Base-by-base conservation (phyloP, 352 stramenopile genomes). In the Pythium plurisporium region DNA sequence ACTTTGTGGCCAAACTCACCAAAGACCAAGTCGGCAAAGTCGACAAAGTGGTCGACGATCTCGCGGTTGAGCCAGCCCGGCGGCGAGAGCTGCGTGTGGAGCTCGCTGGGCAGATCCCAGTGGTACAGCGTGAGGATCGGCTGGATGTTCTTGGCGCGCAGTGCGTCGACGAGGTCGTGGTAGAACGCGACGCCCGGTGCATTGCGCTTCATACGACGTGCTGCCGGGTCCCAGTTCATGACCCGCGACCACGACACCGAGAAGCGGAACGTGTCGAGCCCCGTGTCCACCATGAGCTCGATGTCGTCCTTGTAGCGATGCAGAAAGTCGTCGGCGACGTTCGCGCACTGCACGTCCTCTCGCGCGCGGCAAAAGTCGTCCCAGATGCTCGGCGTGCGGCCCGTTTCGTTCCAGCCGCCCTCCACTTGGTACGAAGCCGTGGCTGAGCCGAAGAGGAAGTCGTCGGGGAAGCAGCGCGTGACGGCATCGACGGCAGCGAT, bases 91-190 rank as follows among this genome's bases (percentile, higher is more conserved):
- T 86, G 67, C 11, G 86, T 78, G 60, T 98, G 72, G 7, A 98
- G 64, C 30, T 73, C 66, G 31, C 92, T 74, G 8, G 96, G 96
- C 9, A 98, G 61, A 70, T 99, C 96, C 94, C 94, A 99, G 73
- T 99, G 96, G 65, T 97, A 98, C 15, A 99, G 65, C 7, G 94
- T 98, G 22, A 98, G 63, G 38, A 96, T 86, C n/a, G 96, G 93
- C 42, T 82, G 71, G 50, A 99, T 96, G 49, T 76, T 70, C 37
- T 79, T 72, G 3, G 50, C 64, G 6, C 81, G 41, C 5, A 98
- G 69, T n/a, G 76, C 70, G 65, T 98, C 83, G 47, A 98, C 87
- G 1, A 99, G 45, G 8, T 74, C 59, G 64, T 97, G 87, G 75
- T 99, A 99, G 78, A 98, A 98, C 2, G 70, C 72, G 37, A 99